Evolutionary conservation across 1,284 basidiomycete species (phyloP), one percentile per base, ranked within the genome.

Genomic region (Sporisorium graminicola): DNA sequence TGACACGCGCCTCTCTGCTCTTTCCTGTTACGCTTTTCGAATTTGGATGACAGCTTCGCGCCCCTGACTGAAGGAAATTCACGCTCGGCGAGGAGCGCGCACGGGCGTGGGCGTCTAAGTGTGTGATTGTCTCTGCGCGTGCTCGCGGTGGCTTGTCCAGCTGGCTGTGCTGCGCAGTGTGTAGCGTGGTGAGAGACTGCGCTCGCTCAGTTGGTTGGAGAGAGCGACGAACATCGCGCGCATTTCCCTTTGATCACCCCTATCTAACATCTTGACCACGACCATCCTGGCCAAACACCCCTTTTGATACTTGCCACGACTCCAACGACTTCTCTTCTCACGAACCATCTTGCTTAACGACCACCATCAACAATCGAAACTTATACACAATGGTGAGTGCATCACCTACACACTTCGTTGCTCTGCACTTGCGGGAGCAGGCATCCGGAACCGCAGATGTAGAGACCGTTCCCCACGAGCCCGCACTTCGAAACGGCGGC

Each of bases 381-480:
- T 67, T 61, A 58, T 72, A 66, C 69, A 66, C 55, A 53, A 72
- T 72, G 69, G 69, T 72, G 63, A 72, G 69, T 72, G 33, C 14
- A 18, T n/a, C n/a, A 31, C 14, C n/a, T n/a, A 35, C 8, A 35
- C 22, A 27, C 40, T n/a, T 50, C 43, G n/a, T n/a, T 16, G 24
- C 27, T 20, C 37, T 40, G n/a, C 49, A 31, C 20, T 13, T 29
- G 20, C 27, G 18, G 18, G 13, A 31, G 27, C 49, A 50, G 18
- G n/a, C n/a, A n/a, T n/a, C n/a, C n/a, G n/a, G n/a, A n/a, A n/a
- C n/a, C n/a, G n/a, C n/a, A n/a, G 10, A 49, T 29, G 10, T 26
- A 26, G 27, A 49, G 47, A 18, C 47, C 18, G 26, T 18, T 31
- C 18, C n/a, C 18, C 6, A 9, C 49, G 29, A 50, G n/a, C 5